A percentile compares a stretch with the other conserved stretches of the same genome.
Evolutionary conservation across 1,139 yeast species (phyloP).

Genomic region (Kodamaea derodonti): DNA sequence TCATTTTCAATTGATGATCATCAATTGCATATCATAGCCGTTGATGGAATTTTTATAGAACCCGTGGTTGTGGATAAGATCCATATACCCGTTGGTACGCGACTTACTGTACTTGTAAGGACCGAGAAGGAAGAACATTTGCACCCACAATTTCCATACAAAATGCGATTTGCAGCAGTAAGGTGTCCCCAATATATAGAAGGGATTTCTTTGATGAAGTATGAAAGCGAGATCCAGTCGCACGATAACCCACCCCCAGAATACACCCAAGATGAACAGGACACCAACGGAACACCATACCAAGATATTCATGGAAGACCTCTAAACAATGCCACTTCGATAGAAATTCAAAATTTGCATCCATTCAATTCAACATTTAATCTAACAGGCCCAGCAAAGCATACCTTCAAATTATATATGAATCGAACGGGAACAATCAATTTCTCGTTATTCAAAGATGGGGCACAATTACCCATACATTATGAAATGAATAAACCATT

Average conservation of each 20-base stretch:
- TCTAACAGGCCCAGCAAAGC: constrained; percentile 15
- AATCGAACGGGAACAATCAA: constrained; percentile 23
- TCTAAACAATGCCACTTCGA: constrained; percentile 4
- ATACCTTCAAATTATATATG: constrained; percentile 21
- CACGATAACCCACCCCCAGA: too few relatives aligned
- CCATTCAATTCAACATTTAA: constrained; percentile 16
- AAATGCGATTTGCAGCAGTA: constrained; percentile 23
- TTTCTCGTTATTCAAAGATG: constrained; percentile 25
- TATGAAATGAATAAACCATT: constrained; percentile 18
- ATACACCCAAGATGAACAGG: neutral
- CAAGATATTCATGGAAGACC: constrained; percentile 8
- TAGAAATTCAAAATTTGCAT: constrained; percentile 5
- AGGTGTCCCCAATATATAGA: constrained; percentile 29
- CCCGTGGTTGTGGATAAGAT: constrained; percentile 23
- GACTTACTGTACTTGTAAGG: constrained; percentile 25
- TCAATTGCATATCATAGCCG: constrained; percentile 25
- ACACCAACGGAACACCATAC: constrained; percentile 4
- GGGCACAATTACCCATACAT: constrained; percentile 15
- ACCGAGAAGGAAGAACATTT: constrained; percentile 13
- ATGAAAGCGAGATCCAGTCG: too few relatives aligned
- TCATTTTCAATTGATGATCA: constrained; percentile 34
- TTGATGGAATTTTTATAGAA: constrained; percentile 27
- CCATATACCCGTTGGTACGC: constrained; percentile 27
- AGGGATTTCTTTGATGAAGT: constrained; percentile 23
- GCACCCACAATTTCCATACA: constrained; percentile 11